Base-by-base conservation (phyloP, 768 basidiomycete genomes). In the Suillus ampliporus region DNA sequence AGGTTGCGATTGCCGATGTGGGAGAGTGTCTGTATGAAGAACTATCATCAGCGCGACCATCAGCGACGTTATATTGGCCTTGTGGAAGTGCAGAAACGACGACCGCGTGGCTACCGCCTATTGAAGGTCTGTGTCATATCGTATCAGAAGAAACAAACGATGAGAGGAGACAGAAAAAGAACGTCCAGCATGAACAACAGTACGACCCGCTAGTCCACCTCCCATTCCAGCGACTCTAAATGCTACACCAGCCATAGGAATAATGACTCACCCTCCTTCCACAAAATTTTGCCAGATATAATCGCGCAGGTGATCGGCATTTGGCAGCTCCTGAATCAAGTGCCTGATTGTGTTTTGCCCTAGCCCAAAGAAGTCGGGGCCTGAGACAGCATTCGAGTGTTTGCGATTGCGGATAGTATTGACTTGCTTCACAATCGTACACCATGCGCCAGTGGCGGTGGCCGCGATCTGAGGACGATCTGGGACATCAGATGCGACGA, bases 381-480 rank as follows among this genome's bases (percentile, higher is more conserved):
- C 92, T 3, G 92, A 94, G 15, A 95, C 91, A 6, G 90, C 92
- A 73, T 94, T 94, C 48, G 89, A 91, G 70, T 94, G 92, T 65
- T 91, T 89, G 15, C 91, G 83, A 71, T 91, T 88, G 54, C 92
- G 86, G 64, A 94, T 87, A 47, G 84, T 83, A 70, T 94, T 94
- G 1, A 92, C 92, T 57, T 90, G 86, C 69, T 88, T 89, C 57
- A 95, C 91, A 66, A 95, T 90, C 67, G 82, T 86, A 5, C 89
- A 88, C 92, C 92, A 95, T 52, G 91, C 91, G 37, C 92, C 93
- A 0, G 92, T 95, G 37, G 92, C 91, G 1, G 92, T 94, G n/a
- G 90, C 90, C 1, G 92, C 91, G 54, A 89, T 87, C 68, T 94
- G 85, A 47, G 90, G 85, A 52, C 86, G 84, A 67, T 87, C 89